Conservation (phyloP, 106 monocot genomes). For the Amphibolis antarctica region DNA sequence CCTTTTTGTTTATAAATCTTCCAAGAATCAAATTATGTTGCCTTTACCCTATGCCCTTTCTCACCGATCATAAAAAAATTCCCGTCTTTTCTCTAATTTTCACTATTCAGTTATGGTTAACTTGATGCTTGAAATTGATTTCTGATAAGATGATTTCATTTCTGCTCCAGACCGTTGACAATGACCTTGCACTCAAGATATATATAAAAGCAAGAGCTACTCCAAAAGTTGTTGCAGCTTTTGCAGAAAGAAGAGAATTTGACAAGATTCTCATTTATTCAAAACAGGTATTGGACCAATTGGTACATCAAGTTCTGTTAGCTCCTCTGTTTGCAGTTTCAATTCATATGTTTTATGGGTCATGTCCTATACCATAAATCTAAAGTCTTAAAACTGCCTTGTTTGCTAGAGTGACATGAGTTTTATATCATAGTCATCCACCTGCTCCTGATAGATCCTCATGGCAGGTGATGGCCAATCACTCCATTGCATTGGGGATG, state of each 20-base stretch:
- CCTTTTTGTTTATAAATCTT: neutral
- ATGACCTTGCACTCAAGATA: conserved; percentile 94
- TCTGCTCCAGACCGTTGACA: conserved; percentile 72
- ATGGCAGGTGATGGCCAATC: too few relatives aligned
- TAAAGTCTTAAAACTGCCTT: too few relatives aligned
- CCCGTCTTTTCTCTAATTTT: neutral
- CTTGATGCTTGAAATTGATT: neutral
- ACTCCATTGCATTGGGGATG: too few relatives aligned
- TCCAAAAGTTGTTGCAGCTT: conserved; percentile 98
- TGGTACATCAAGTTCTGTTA: neutral
- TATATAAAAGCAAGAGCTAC: conserved; percentile 98
- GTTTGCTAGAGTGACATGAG: too few relatives aligned
- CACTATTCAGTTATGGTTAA: too few relatives aligned
- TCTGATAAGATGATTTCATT: neutral
- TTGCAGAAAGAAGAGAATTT: conserved; percentile 96
- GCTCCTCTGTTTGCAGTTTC: neutral
- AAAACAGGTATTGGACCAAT: conserved; percentile 56
- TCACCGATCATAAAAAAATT: too few relatives aligned
- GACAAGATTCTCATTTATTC: conserved; percentile 98
- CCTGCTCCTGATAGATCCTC: too few relatives aligned
- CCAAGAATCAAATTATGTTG: neutral
- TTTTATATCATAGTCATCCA: too few relatives aligned
- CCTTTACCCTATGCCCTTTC: neutral
- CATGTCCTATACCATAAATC: too few relatives aligned
- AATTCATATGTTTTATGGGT: too few relatives aligned